Base-by-base conservation (phyloP, 352 stramenopile genomes). In the Blastocystis sp. region DNA sequence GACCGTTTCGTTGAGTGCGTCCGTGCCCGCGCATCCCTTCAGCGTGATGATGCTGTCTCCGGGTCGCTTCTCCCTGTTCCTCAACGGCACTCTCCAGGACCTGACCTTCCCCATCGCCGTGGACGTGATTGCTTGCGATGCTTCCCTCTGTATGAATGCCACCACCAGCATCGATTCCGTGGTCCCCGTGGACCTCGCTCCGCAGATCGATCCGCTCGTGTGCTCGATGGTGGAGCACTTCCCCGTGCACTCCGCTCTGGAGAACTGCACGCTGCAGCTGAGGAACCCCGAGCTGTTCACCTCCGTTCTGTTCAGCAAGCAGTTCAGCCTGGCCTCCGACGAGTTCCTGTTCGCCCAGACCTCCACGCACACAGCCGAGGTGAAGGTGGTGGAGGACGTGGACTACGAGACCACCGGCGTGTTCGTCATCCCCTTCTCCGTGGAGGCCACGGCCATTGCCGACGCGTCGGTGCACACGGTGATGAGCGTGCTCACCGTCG, bases 261-360 rank as follows among this genome's bases (percentile, higher is more conserved):
- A 48, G n/a, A 77, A 77, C 60, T 77, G 66, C 38, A 59, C 66
- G n/a, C 19, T 77, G 24, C 24, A 34, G 24, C 34, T 77, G 0
- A 2, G 38, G 9, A 77, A 77, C 52, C 9, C 3, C 2, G 66
- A 77, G 3, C 38, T 42, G 3, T 77, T 77, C 24, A 34, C 66
- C 6, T n/a, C 9, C 24, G 66, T 77, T 24, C 3, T 24, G 19
- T 77, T 77, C 19, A 54, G 19, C 0, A 48, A 77, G 66, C 38
- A 61, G 9, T 77, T 77, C 66, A 54, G n/a, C 21, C 4, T 77
- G 4, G 66, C 66, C 6, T 77, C 66, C 43, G 38, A 28, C 28
- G 66, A 48, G 11, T 77, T 77, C 19, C 7, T 21, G n/a, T 60
- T 77, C 24, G 38, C 10, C 19, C 6, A 14, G 10, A n/a, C 2